These are phyloP conservation scores for Talaromyces proteolyticus DNA, from an alignment of 495 filamentous ascomycete genomes.

Conservation along the genomic window DNA sequence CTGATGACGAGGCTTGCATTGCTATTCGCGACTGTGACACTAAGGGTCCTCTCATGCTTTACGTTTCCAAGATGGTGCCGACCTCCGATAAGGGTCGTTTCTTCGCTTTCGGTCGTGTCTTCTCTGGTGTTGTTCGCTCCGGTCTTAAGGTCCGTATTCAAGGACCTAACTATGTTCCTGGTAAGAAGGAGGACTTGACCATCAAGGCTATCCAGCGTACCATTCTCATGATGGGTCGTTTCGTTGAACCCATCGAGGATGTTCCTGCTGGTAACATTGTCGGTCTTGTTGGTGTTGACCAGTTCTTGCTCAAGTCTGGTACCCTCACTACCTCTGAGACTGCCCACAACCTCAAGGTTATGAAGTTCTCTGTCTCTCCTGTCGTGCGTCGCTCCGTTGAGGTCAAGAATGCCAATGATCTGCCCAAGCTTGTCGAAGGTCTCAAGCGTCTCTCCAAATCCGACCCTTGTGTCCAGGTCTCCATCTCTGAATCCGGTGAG, in stretches of 20 bases:
- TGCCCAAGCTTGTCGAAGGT: conserved; percentile 99
- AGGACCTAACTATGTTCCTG: conserved; percentile 96
- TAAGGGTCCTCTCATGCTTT: conserved; percentile 98
- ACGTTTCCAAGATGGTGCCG: conserved; percentile 99
- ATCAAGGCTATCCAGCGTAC: conserved; percentile 99
- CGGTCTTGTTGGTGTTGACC: conserved; percentile 97
- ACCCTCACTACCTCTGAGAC: conserved; percentile 96
- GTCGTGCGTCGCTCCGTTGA: conserved; percentile 98
- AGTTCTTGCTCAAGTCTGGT: conserved; percentile 99
- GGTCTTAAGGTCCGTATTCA: conserved; percentile 99
- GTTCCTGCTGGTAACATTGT: conserved; percentile 99
- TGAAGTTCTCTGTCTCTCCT: conserved; percentile 99
- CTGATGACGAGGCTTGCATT: conserved; percentile 85
- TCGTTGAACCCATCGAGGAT: conserved; percentile 98
- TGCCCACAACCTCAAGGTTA: conserved; percentile 99
- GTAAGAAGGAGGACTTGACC: conserved; percentile 98
- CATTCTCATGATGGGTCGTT: conserved; percentile 99
- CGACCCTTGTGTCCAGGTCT: conserved; percentile 93
- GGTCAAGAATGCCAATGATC: conserved; percentile 99
- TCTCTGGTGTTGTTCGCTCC: conserved; percentile 93
- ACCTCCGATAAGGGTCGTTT: conserved; percentile 99
- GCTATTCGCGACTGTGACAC: conserved; percentile 97
- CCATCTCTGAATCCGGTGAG: conserved; percentile 87
- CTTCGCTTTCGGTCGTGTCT: conserved; percentile 99
- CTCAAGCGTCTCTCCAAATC: conserved; percentile 99